Conservation (phyloP, 1,284 basidiomycete genomes). For the Gymnopus androsaceus region DNA sequence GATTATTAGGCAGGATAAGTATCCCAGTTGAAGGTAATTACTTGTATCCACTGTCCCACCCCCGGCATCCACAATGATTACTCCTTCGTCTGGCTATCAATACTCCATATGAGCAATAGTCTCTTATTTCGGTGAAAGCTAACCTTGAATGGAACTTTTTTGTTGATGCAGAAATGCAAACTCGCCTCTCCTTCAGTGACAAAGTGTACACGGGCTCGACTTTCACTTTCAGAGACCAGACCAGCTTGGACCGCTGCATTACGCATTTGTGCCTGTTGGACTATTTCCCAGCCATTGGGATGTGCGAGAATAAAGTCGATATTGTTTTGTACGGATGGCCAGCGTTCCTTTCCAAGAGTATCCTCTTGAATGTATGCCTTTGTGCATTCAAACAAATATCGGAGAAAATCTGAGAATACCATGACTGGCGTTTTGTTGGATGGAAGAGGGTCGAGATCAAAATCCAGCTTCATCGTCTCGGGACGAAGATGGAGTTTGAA, state of each 20-base stretch:
- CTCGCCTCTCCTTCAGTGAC: conserved; percentile 55
- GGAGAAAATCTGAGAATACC: conserved; percentile 44
- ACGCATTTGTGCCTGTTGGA: conserved; percentile 22
- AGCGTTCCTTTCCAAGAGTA: conserved; percentile 28
- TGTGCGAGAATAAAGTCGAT: conserved; percentile 33
- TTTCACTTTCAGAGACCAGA: conserved; percentile 25
- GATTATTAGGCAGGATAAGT: no score
- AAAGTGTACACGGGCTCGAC: conserved; percentile 39
- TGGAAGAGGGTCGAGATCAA: conserved; percentile 37
- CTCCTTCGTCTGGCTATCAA: conserved; percentile 37
- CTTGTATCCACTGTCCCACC: conserved; percentile 58
- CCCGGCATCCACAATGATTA: conserved; percentile 60
- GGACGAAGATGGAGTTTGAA: conserved; percentile 38
- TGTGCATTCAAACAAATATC: conserved; percentile 41
- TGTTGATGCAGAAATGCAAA: conserved; percentile 46
- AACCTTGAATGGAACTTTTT: conserved; percentile 32
- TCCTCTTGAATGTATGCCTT: conserved; percentile 39
- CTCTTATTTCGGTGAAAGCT: conserved; percentile 25
- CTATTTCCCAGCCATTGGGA: conserved; percentile 30
- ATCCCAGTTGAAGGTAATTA: no score
- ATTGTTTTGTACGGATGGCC: conserved; percentile 35
- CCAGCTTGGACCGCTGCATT: conserved; percentile 21
- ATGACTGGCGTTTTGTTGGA: conserved; percentile 33
- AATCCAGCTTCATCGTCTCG: conserved; percentile 24
- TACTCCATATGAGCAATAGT: not conserved